phyloP scores from a whole-genome alignment of 768 basidiomycete genomes.

The Amanita muscaria region DNA sequence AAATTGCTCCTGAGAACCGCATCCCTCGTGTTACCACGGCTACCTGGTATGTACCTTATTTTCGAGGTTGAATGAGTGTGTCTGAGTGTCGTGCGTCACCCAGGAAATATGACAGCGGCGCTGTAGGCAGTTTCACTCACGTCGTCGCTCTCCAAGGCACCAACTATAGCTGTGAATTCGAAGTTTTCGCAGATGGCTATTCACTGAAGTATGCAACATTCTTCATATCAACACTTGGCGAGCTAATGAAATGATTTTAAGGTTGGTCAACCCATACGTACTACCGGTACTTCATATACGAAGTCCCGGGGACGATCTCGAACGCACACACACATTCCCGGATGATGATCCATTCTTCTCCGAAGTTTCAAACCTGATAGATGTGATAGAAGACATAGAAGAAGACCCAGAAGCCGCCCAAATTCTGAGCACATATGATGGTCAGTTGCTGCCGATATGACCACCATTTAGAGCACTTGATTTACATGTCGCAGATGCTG shows the following conservation, averaged over 20 bases:
- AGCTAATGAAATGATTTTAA: constrained; percentile 18
- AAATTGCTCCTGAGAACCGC: constrained; percentile 79
- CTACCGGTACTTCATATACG: constrained; percentile 84
- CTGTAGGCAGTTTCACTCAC: constrained; percentile 88
- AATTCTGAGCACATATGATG: constrained; percentile 81
- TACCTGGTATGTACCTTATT: constrained; percentile 49
- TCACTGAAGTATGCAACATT: constrained; percentile 52
- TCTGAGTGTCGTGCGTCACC: not conserved
- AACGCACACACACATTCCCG: constrained; percentile 60
- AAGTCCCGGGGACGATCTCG: constrained; percentile 70
- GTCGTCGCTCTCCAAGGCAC: constrained; percentile 85
- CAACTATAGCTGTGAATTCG: constrained; percentile 91
- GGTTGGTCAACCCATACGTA: constrained; percentile 89
- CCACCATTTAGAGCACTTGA: constrained; percentile 2
- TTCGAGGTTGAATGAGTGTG: not conserved
- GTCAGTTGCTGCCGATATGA: constrained; percentile 27
- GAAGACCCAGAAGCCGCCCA: constrained; percentile 72
- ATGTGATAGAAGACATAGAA: constrained; percentile 84
- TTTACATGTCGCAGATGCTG: constrained; percentile 49
- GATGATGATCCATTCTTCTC: constrained; percentile 94
- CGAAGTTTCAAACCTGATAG: constrained; percentile 83
- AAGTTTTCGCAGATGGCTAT: constrained; percentile 92
- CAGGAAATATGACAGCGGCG: constrained; percentile 94
- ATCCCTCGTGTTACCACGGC: constrained; percentile 92
- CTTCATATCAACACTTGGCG: not conserved